Evolutionary conservation across 352 stramenopile species (phyloP), one percentile per base, ranked within the genome.

Genomic region (Pythium dissimile): DNA sequence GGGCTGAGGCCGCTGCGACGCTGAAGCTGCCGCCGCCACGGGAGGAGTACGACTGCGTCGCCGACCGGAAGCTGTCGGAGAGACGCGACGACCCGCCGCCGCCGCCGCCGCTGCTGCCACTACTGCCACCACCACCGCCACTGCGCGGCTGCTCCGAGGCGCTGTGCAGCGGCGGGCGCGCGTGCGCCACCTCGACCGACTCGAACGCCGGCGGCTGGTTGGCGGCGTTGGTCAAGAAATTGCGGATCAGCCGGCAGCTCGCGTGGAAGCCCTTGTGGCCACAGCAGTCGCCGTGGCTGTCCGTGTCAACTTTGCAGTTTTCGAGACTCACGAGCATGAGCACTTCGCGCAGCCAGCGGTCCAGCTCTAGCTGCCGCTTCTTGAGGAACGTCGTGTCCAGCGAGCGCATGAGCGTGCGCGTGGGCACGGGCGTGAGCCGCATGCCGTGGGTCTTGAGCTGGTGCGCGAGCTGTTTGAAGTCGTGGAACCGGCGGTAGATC

Each of bases 401-500:
- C 30, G 84, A 92, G 8, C 86, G 80, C 71, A 89, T 90, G 15
- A 91, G 68, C 50, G 84, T 94, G 16, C 73, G 70, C 26, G 86
- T 91, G 13, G 84, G 86, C 27, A 96, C 75, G 0, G 84, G 72
- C 38, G 86, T 86, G 20, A 91, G 57, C 16, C 83, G 76, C 39
- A 89, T 77, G n/a, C 80, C 87, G 58, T 79, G 56, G 12, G 49
- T 88, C 65, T 89, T 93, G 49, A 93, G 66, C 67, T 89, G 84
- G 48, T 90, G 77, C 45, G 79, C 79, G 26, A 93, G 76, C 55
- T 93, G 77, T 42, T 89, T 91, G 46, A 93, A 93, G 67, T 93
- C 84, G 64, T 93, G 80, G 66, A 91, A 93, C 27, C 84, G 78
- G 7, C 84, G 69, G 64, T 93, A 93, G 61, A 93, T 88, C 8